Evolutionary conservation across 2,329 filamentous ascomycete genomes (phyloP).

Genomic region (Neurospora crassa): DNA sequence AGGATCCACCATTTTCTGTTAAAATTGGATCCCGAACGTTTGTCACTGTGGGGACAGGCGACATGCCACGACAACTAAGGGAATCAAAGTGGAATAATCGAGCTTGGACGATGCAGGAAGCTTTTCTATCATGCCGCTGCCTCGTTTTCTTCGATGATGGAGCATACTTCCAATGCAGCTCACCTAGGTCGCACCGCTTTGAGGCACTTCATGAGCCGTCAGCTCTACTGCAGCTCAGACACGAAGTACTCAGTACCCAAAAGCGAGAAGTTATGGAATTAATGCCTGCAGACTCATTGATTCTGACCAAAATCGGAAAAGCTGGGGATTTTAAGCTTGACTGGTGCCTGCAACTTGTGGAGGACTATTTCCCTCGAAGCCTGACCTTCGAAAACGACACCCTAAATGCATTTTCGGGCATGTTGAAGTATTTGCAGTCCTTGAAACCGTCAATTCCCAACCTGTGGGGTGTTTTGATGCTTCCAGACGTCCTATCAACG

Average conservation of each 20-base stretch:
- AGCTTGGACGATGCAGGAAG: constrained; percentile 6
- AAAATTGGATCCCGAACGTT: not conserved
- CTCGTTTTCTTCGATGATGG: not conserved
- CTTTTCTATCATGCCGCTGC: not conserved
- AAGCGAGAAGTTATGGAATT: too few species aligned
- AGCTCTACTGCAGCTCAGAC: not conserved
- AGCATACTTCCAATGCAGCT: not conserved
- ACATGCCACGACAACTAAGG: too few species aligned
- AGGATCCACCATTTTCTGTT: not conserved
- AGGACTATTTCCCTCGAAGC: not conserved
- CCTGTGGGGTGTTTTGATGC: not conserved
- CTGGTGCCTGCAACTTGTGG: not conserved
- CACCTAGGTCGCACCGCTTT: not conserved
- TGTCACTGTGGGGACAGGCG: not conserved
- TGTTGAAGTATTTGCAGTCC: not conserved
- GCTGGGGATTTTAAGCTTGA: not conserved
- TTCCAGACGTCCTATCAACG: not conserved
- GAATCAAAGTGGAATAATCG: constrained; percentile 3
- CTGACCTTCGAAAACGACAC: not conserved
- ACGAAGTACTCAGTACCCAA: not conserved
- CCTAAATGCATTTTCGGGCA: not conserved
- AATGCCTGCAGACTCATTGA: not conserved
- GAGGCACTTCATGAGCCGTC: accelerated
- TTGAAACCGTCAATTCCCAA: not conserved
- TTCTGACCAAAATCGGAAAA: not conserved